Evolutionary conservation across 2,329 filamentous ascomycete genomes (phyloP), one percentile per base, ranked within the genome.

Genomic region (Acrodontium crateriforme): DNA sequence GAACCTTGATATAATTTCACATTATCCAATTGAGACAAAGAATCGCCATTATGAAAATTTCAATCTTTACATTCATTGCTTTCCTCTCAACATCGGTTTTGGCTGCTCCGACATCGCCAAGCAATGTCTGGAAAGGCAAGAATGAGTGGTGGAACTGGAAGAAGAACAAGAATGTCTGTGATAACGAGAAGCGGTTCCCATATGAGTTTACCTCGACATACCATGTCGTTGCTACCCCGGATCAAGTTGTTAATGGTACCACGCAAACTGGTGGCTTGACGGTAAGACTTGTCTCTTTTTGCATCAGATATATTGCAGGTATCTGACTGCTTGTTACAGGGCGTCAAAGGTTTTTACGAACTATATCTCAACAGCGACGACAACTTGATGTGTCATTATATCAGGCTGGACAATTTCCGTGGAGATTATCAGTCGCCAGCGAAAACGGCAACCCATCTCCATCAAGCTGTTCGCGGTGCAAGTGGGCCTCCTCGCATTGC

Each of bases 361-460:
- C 65, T 61, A 40, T 65, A 63, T 36, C 59, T 71, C 50, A 69
- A 69, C 53, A 52, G 56, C 16, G 40, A 52, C 9, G 40, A 52
- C 30, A 54, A 61, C 43, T 45, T 50, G 27, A 59, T 61, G 46
- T 60, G 57, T 55, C 60, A 56, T 41, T 62, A 68, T 51, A 69
- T 70, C 47, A 63, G 56, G 19, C 51, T 70, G 24, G 46, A 53
- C 23, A 55, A 54, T 34, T 63, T 70, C 44, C 53, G 52, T 13
- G 66, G 66, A 29, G 49, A 61, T 2, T 71, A 67, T 44, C 42
- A 57, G 39, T 69, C 64, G 8, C 53, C 57, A 0, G 67, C 67
- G 23, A 39, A 46, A 16, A 67, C 65, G 5, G 62, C 67, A 11
- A 71, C 67, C 2, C 67, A 71, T 46, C 63, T 71, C 37, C 66